phyloP scores from a whole-genome alignment of 768 basidiomycete species.

The Agrocybe pediades region DNA sequence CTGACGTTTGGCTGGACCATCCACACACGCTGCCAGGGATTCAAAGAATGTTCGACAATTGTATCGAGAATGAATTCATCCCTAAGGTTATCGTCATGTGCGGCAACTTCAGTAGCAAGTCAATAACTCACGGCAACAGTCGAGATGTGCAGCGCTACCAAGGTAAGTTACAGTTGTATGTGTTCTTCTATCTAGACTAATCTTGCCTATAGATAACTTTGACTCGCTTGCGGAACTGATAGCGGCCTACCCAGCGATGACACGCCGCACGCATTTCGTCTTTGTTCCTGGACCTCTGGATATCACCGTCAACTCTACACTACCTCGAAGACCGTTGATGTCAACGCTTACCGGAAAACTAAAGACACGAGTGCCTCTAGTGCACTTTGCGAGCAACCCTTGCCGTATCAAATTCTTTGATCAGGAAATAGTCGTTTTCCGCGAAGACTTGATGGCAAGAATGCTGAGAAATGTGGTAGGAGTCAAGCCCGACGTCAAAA shows the following conservation, averaged over 20 bases:
- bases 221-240: conserved; percentile 86
- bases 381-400: conserved; percentile 87
- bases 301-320: conserved; percentile 74
- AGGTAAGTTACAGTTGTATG: conserved; percentile 44
- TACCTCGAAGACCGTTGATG: conserved; percentile 83
- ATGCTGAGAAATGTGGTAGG: conserved; percentile 93
- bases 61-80: conserved; percentile 82
- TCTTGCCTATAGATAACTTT: conserved; percentile 67
- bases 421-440: conserved; percentile 92
- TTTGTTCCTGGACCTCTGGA: conserved; percentile 95
- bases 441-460: conserved; percentile 91
- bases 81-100: conserved; percentile 91
- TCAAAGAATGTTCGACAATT: conserved; percentile 86
- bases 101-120: conserved; percentile 90
- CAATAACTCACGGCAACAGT: conserved; percentile 76
- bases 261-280: conserved; percentile 83
- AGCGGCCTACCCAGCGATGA: conserved; percentile 75
- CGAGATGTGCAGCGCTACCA: conserved; percentile 84
- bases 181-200: background rate
- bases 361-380: conserved; percentile 72
- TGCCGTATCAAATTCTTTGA: conserved; percentile 94
- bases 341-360: conserved; percentile 73
- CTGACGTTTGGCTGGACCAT: conserved; percentile 95
- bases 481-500: conserved; percentile 77
- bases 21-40: conserved; percentile 80